phyloP scores from a whole-genome alignment of 768 basidiomycete genomes.

The Hericium erinaceus region DNA sequence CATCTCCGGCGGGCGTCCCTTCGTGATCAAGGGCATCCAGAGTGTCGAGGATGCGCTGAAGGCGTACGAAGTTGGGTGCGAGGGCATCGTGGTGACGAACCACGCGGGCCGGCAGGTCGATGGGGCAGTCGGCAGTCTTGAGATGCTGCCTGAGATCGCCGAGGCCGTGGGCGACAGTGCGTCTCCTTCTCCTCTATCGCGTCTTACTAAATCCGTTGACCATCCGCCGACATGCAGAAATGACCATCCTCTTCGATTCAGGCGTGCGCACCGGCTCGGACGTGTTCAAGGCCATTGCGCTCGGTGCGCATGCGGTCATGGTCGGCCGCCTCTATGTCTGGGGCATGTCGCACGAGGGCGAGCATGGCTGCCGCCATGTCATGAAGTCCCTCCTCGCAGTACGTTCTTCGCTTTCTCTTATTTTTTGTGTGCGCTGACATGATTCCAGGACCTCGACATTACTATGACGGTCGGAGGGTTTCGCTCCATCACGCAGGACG shows the following conservation, averaged over 20 bases:
- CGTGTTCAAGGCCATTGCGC: constrained; percentile 47
- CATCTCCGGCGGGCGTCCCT: constrained; percentile 38
- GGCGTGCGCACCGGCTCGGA: constrained; percentile 43
- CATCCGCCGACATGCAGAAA: constrained; percentile 21
- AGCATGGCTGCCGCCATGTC: constrained; percentile 43
- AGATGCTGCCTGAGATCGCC: constrained; percentile 39
- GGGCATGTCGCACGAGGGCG: constrained; percentile 46
- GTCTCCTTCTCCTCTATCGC: constrained; percentile 42
- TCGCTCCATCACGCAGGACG: constrained; percentile 24
- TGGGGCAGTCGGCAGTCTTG: constrained; percentile 42
- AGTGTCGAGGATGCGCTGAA: constrained; percentile 36
- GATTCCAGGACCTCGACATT: constrained; percentile 29
- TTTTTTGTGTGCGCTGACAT: background rate
- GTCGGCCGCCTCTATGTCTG: constrained; percentile 43
- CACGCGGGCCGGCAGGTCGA: constrained; percentile 51
- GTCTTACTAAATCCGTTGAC: constrained; percentile 48
- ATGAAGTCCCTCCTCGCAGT: constrained; percentile 42
- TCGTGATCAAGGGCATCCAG: constrained; percentile 48
- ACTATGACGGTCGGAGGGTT: constrained; percentile 35
- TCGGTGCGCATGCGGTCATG: constrained; percentile 44
- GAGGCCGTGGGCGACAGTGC: constrained; percentile 45
- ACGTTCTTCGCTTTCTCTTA: constrained; percentile 2
- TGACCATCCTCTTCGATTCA: constrained; percentile 44
- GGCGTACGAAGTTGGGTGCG: constrained; percentile 37
- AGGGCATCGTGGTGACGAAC: constrained; percentile 48